A percentile compares a stretch with the other conserved stretches of the same genome.
phyloP scores from a whole-genome alignment of 345 rosid species.

The Physaria fendleri region DNA sequence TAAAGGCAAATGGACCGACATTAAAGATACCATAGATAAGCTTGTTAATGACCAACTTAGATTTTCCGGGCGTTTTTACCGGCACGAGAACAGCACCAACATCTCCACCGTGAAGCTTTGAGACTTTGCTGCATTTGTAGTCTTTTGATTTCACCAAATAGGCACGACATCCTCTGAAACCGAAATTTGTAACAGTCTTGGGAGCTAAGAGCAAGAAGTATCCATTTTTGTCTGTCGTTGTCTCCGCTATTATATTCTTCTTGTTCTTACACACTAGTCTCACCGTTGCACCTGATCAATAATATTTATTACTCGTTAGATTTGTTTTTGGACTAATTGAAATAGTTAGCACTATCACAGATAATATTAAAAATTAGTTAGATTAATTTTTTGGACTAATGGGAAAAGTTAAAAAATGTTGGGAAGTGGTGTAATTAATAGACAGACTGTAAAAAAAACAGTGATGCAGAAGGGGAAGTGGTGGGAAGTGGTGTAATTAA shows the following conservation, averaged over 20 bases:
- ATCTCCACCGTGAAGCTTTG: constrained; percentile 52
- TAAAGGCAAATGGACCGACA: constrained; percentile 83
- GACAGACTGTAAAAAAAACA: constrained; percentile 17
- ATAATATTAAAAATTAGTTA: background rate
- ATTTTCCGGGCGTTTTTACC: constrained; percentile 25
- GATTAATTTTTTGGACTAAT: background rate
- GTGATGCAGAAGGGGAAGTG: too few species aligned
- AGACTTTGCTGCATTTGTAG: constrained; percentile 38
- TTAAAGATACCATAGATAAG: constrained; percentile 40
- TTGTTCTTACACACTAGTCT: constrained; percentile 68
- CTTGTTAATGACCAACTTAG: constrained; percentile 24
- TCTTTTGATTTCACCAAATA: constrained; percentile 42
- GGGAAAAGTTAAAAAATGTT: background rate
- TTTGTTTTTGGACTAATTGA: background rate
- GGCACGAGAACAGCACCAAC: constrained; percentile 50
- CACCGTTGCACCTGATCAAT: constrained; percentile 52
- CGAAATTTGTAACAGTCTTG: constrained; percentile 62
- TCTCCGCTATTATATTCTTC: constrained; percentile 23
- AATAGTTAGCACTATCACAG: too few species aligned
- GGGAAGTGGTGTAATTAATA: background rate
- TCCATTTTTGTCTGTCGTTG: constrained; percentile 71
- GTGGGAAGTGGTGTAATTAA: background rate
- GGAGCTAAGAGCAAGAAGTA: constrained; percentile 67
- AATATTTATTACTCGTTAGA: background rate
- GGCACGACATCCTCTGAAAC: constrained; percentile 68